Percentiles rank a stretch among this genome's conserved stretches.
phyloP scores from a whole-genome alignment of 495 filamentous ascomycete genomes.

The Tuber magnatum region DNA sequence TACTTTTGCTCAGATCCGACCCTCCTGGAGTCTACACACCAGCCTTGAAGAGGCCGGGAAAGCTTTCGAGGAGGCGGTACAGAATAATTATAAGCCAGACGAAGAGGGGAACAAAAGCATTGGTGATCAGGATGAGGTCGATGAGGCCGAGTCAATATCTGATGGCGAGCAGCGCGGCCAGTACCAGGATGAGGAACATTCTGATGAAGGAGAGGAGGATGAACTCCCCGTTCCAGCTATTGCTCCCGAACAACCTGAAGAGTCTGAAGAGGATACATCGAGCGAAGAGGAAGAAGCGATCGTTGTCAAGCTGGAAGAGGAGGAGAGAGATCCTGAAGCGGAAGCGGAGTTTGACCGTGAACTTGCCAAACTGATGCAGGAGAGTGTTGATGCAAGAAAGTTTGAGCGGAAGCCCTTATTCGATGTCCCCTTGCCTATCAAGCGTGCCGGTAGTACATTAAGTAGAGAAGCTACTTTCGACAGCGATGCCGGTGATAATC shows the following conservation, averaged over 20 bases:
- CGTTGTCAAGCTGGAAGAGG: conserved; percentile 78
- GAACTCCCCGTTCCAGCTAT: conserved; percentile 43
- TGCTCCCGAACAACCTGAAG: conserved; percentile 49
- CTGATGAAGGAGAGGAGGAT: conserved; percentile 30
- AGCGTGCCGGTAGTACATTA: conserved; percentile 50
- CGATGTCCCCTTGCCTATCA: conserved; percentile 87
- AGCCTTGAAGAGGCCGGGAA: conserved; percentile 76
- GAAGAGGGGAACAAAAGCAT: conserved; percentile 65
- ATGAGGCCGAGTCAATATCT: conserved; percentile 48
- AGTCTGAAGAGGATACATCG: conserved; percentile 29
- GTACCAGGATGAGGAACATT: conserved; percentile 24
- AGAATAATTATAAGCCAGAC: conserved; percentile 75
- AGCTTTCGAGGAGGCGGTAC: conserved; percentile 77
- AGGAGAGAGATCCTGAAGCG: conserved; percentile 84
- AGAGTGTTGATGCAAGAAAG: conserved; percentile 86
- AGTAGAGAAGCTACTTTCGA: conserved; percentile 51
- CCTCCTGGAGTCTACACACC: conserved; percentile 80
- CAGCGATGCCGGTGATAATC: conserved; percentile 40
- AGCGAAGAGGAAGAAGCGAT: conserved; percentile 62
- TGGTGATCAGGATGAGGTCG: conserved; percentile 59
- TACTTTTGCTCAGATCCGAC: conserved; percentile 71
- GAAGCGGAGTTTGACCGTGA: conserved; percentile 98
- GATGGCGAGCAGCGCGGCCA: conserved; percentile 39
- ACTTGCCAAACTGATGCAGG: conserved; percentile 97
- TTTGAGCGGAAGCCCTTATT: conserved; percentile 91